phyloP scores from a whole-genome alignment of 805 yeast species.

The Yamadazyma kitorensis region DNA sequence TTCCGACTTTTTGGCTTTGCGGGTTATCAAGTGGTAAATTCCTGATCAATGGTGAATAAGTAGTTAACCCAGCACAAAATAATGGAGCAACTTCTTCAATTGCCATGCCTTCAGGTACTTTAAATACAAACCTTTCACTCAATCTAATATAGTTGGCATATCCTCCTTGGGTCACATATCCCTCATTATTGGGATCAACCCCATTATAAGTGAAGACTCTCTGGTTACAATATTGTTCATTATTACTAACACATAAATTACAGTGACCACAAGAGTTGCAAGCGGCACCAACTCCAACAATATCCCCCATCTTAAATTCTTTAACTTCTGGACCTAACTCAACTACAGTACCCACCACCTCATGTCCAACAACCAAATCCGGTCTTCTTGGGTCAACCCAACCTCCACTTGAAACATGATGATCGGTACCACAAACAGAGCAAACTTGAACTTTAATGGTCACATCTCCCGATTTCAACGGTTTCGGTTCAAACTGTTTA shows the following conservation, averaged over 20 bases:
- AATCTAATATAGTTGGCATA: constrained; percentile 47
- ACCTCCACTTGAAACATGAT: constrained; percentile 49
- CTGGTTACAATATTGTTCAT: constrained; percentile 49
- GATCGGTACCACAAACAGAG: constrained; percentile 62
- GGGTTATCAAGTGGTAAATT: constrained; percentile 25
- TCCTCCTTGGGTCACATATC: constrained; percentile 39
- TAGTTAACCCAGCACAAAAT: constrained; percentile 56
- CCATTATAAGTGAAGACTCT: constrained; percentile 54
- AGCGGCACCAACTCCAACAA: constrained; percentile 81
- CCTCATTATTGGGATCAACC: constrained; percentile 33
- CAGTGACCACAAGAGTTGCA: constrained; percentile 60
- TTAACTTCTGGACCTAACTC: constrained; percentile 55
- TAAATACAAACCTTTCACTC: constrained; percentile 43
- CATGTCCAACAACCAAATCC: constrained; percentile 58
- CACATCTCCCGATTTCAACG: no score
- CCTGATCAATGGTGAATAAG: constrained; percentile 48
- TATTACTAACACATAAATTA: constrained; percentile 42
- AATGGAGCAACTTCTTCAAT: constrained; percentile 48
- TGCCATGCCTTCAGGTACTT: constrained; percentile 45
- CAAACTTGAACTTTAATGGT: constrained; percentile 22
- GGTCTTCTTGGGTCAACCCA: constrained; percentile 52
- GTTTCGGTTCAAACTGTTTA: no score
- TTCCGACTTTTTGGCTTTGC: constrained; percentile 47
- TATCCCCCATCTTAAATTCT: constrained; percentile 58
- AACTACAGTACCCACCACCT: constrained; percentile 58